Evolutionary conservation across 495 filamentous ascomycete species (phyloP).

Genomic region (Aspergillus funiculosus): DNA sequence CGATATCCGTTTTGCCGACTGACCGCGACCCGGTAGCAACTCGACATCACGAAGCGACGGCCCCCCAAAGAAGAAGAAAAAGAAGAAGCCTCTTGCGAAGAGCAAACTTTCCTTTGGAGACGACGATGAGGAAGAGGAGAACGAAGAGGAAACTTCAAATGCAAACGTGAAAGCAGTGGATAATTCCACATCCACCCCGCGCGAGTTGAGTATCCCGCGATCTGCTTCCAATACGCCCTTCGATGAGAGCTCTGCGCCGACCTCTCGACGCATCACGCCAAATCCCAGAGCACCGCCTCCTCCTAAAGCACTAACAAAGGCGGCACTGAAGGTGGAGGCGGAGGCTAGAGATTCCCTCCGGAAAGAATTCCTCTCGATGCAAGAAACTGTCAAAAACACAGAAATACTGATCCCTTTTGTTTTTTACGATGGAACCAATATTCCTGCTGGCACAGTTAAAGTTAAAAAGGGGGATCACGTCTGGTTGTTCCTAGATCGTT

Average conservation of each 20-base stretch:
- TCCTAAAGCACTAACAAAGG: constrained; percentile 82
- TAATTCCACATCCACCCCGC: constrained; percentile 30
- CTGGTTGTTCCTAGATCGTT: constrained; percentile 88
- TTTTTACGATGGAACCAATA: constrained; percentile 97
- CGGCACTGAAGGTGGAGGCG: constrained; percentile 72
- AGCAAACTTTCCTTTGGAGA: constrained; percentile 66
- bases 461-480: constrained; percentile 89
- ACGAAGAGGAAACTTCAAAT: constrained; percentile 15
- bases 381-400: constrained; percentile 81
- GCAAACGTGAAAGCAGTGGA: constrained; percentile 16
- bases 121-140: constrained; percentile 53
- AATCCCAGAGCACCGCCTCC: constrained; percentile 62
- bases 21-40: constrained; percentile 38
- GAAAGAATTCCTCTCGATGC: constrained; percentile 76
- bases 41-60: constrained; percentile 38
- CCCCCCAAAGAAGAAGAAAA: constrained; percentile 61
- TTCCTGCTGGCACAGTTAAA: constrained; percentile 71
- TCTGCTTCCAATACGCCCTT: constrained; percentile 36
- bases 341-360: constrained; percentile 74
- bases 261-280: constrained; percentile 50
- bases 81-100: constrained; percentile 56
- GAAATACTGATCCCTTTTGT: constrained; percentile 93
- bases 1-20: constrained; percentile 20
- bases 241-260: constrained; percentile 34
- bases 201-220: constrained; percentile 32